Conservation (phyloP, 1,284 basidiomycete species). For the Trichosporon inkin region DNA sequence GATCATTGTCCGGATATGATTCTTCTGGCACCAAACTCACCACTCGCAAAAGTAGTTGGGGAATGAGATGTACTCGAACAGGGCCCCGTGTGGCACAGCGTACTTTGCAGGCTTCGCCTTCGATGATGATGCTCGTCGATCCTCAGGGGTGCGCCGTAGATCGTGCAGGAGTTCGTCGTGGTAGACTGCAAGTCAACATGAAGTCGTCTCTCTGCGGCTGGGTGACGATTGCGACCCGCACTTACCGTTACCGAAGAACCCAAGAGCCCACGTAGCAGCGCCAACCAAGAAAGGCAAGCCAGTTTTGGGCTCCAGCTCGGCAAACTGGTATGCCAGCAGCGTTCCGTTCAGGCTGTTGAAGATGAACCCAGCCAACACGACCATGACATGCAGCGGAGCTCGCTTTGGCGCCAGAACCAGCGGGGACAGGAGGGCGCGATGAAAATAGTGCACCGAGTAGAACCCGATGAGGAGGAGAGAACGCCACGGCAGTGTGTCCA, state of each 20-base stretch:
- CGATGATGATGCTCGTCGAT: conserved; percentile 24
- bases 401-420: conserved; percentile 70
- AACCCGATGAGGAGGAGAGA: conserved; percentile 38
- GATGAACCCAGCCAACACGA: conserved; percentile 58
- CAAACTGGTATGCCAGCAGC: conserved; percentile 21
- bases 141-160: conserved; percentile 54
- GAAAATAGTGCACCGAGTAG: conserved; percentile 74
- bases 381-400: conserved; percentile 67
- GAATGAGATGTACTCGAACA: conserved; percentile 77
- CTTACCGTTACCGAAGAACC: conserved; percentile 65
- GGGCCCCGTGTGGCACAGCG: conserved; percentile 72
- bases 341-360: conserved; percentile 52
- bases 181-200: conserved; percentile 52
- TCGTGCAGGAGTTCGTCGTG: conserved; percentile 86
- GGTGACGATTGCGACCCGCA: not conserved
- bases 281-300: conserved; percentile 59
- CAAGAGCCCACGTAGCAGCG: conserved; percentile 62
- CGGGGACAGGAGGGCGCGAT: conserved; percentile 77
- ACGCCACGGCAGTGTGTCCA: not conserved
- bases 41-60: conserved; percentile 91
- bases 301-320: not conserved
- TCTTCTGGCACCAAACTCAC: conserved; percentile 28
- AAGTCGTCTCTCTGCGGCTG: too few relatives aligned
- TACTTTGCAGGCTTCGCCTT: conserved; percentile 54
- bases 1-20: too few relatives aligned